phyloP scores from a whole-genome alignment of 73 alveolate species.

The Paraurostyla sp. region DNA sequence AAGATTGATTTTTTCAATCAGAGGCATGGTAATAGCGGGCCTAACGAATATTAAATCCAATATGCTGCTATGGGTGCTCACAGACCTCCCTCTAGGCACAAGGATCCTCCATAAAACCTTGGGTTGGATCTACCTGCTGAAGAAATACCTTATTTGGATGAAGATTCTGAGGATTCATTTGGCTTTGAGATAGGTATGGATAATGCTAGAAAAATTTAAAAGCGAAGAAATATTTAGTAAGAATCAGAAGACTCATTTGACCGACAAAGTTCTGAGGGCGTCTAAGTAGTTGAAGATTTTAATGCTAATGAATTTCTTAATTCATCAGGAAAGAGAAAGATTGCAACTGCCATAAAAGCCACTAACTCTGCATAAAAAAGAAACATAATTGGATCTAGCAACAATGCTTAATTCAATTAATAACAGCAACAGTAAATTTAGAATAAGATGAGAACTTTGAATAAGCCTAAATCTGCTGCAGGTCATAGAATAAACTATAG shows the following conservation, averaged over 20 bases:
- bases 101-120: conserved; percentile 51
- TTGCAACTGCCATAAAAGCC: conserved; percentile 16
- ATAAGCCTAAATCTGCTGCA: conserved; percentile 50
- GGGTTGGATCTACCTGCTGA: conserved; percentile 56
- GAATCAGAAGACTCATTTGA: conserved; percentile 49
- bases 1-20: conserved; percentile 45
- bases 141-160: conserved; percentile 37
- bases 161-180: conserved; percentile 48
- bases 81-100: conserved; percentile 67
- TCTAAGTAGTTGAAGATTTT: background rate
- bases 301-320: conserved; percentile 11
- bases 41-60: conserved; percentile 3
- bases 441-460: conserved; percentile 33
- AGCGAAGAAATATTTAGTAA: background rate
- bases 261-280: background rate
- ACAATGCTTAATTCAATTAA: conserved; percentile 1
- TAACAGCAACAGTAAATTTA: background rate
- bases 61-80: conserved; percentile 45
- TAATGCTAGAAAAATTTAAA: background rate
- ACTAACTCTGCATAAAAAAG: conserved; percentile 20
- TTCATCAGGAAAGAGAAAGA: conserved; percentile 26
- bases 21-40: conserved; percentile 5
- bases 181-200: conserved; percentile 48
- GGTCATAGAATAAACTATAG: conserved; percentile 49
- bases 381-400: background rate